Evolutionary conservation across 805 yeast species (phyloP), one percentile per base, ranked within the genome.

Genomic region (Starmerella potacharoeniae): DNA sequence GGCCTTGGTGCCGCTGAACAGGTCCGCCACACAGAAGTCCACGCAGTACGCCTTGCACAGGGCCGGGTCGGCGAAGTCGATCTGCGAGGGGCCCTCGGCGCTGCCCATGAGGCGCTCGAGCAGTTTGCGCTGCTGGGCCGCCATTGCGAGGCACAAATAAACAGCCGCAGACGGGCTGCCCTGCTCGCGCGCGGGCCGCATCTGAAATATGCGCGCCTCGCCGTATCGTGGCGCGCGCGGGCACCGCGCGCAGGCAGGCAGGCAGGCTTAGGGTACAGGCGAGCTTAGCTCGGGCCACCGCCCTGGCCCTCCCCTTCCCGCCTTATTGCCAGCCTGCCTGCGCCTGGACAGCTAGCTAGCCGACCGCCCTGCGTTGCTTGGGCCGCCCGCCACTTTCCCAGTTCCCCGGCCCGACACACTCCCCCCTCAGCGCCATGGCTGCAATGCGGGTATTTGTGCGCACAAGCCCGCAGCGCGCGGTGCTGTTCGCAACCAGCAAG

Each of bases 361-460:
- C 22, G 3, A 22, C 22, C 22, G 22, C 22, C 22, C 22, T 22
- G 22, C 22, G 22, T 22, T 22, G 22, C 22, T 22, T 22, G 22
- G 22, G 22, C 22, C 22, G 22, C 22, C 22, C n/a, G 9, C 11
- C 13, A 14, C 22, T 16, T 40, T 16, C 28, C 47, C 16, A 10
- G 36, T 37, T 4, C 5, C 14, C 11, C 29, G 36, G 14, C 49
- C 16, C 22, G 22, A 22, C 22, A 22, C 22, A 22, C 22, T 22
- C 22, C 22, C 22, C 22, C 22, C n/a, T n/a, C 22, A 10, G 17
- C 9, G 22, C 33, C n/a, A n/a, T 13, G 31, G 28, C 36, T 5
- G 30, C 45, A 11, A 85, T 86, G 89, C 77, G 72, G 66, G 75
- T 86, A 11, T 81, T 74, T 67, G 73, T 84, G 52, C 79, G 84